A percentile compares a stretch with the other conserved stretches of the same genome.
Conservation (phyloP, 352 stramenopile species). For the Phytophthora syringae region DNA sequence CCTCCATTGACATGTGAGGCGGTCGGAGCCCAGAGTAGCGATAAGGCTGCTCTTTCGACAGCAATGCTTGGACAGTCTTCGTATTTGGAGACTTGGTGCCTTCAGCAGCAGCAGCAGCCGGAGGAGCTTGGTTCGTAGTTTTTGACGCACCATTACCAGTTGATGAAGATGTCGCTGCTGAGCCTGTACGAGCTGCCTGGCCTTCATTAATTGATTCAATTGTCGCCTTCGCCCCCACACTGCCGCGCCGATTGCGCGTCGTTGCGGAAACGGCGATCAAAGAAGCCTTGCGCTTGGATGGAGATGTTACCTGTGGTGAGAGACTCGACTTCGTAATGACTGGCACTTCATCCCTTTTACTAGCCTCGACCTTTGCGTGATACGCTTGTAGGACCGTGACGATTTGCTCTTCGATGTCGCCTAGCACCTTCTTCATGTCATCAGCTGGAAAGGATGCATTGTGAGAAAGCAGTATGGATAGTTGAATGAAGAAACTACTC, state of each 20-base stretch:
- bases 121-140: constrained; percentile 10
- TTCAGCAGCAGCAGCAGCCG: constrained; percentile 4
- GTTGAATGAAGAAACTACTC: constrained; percentile 13
- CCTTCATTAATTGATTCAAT: constrained; percentile 11
- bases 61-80: constrained; percentile 42
- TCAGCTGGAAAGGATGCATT: constrained; percentile 44
- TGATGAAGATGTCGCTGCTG: constrained; percentile 8
- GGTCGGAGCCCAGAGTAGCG: constrained; percentile 67
- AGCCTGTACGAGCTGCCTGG: constrained; percentile 10
- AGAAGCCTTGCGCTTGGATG: constrained; percentile 27
- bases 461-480: not conserved
- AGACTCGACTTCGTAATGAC: constrained; percentile 4
- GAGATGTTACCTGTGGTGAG: constrained; percentile 12
- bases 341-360: constrained; percentile 36
- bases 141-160: constrained; percentile 3
- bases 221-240: constrained; percentile 2
- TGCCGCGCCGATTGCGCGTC: constrained; percentile 22
- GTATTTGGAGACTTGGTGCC: constrained; percentile 36
- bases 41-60: constrained; percentile 78
- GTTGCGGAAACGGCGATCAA: constrained; percentile 1
- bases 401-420: constrained; percentile 81
- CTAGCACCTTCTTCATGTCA: constrained; percentile 77
- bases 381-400: constrained; percentile 71
- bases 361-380: constrained; percentile 62
- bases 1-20: constrained; percentile 76